Base-by-base conservation (phyloP, 2,329 filamentous ascomycete genomes). In the Scleromitrula shiraiana region DNA sequence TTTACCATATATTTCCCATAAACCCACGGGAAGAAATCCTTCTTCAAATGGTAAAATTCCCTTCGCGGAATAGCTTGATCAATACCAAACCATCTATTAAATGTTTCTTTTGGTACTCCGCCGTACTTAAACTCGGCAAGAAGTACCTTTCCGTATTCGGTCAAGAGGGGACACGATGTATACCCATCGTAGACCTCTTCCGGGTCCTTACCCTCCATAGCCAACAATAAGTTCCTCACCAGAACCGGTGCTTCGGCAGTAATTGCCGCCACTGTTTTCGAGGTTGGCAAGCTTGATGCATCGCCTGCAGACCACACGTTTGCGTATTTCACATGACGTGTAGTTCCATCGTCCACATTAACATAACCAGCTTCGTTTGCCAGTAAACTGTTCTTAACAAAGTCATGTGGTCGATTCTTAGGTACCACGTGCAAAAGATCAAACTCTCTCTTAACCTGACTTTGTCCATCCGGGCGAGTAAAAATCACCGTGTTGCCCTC, bases 1-100 rank as follows among this genome's bases (percentile, higher is more conserved):
- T 78, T 81, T 6, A 82, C 71, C 71, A 80, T 74, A 30, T 69
- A 71, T 30, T 75, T 72, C 45, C 70, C 72, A 63, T 82, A 82
- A 2, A 83, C 78, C 78, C 78, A 82, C 0, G 79, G 79, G 64
- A 83, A 83, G 57, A 83, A 83, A 58, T 82, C 73, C 65, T 79
- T 82, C 68, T 83, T 83, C 37, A 83, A 55, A 56, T 81, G 67
- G 54, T 78, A 83, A 58, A 83, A 83, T 0, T 72, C 66, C 3
- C 72, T 70, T 3, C 77, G 70, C 2, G 79, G 79, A 8, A 64
- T 64, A 0, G 62, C 70, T 62, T 83, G 79, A 55, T 82, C 77
- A 6, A 82, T 68, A 1, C 77, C 78, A 12, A 81, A 63, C 59
- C 63, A 65, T 3, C 68, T 63, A 4, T 65, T 69, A 53, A 83